Base-by-base conservation (phyloP, 306 rosid genomes). In the Comarum palustre region DNA sequence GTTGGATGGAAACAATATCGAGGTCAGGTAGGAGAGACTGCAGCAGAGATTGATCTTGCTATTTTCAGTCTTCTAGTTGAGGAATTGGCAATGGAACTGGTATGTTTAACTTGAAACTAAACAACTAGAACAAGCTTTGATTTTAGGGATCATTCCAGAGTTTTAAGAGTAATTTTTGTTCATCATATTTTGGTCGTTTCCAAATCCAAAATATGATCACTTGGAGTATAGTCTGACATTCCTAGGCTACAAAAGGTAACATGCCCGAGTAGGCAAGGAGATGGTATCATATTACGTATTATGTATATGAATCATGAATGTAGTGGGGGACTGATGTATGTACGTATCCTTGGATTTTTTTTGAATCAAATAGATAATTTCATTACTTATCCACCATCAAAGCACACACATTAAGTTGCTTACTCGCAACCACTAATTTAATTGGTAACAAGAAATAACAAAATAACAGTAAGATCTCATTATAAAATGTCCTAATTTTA, bases 71-170 rank as follows among this genome's bases (percentile, higher is more conserved):
- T 77, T 68, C 75, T 95, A 55, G 83, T 92, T 52, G 87, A 86
- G 62, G 99, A 95, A 73, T 61, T 90, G 73, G 85, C 91, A 57
- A 75, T 78, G 72, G 96, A 95, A 73, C 80, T 91, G 42, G 82
- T 77, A 59, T 85, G 84, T 73, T 83, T 42, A 54, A 39, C 43
- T 14, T 39, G 79, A 77, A 72, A 65, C 57, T 65, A 83, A 59
- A 61, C 75, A 69, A 75, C 17, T 55, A 74, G 75, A 69, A 36
- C 64, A 75, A n/a, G 74, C 77, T 62, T 71, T 71, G 81, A 50
- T 38, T 68, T 15, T 19, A 74, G 13, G 67, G 57, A 62, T 24
- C 73, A 68, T 43, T 62, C 25, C 20, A 39, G 77, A 80, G 76
- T 64, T 72, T 81, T 68, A 80, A 76, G 78, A 51, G 54, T 58